Base-by-base conservation (phyloP, 352 stramenopile species). In the Globisporangium nagaii region DNA sequence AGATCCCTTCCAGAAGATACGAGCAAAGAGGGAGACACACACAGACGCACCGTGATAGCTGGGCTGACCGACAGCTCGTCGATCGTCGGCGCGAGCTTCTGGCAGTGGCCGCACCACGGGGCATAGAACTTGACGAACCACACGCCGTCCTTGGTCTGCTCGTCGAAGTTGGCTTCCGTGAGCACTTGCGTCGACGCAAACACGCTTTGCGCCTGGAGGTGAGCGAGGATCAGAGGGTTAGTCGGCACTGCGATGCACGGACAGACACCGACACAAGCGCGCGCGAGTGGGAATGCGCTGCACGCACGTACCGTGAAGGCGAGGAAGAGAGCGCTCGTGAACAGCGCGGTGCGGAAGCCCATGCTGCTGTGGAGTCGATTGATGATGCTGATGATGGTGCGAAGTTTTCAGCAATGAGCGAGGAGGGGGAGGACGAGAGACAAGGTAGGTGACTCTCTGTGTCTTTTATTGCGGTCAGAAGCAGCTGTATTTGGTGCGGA, bases 61-160 rank as follows among this genome's bases (percentile, higher is more conserved):
- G 70, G 35, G 41, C 82, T 59, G 31, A 66, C 53, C 15, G 81
- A 65, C 44, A 92, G 53, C 54, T 79, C 62, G 40, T 86, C 75
- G 56, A 88, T 83, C 19, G 77, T 58, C 0, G 79, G 79, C 28
- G 79, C 77, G 39, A 93, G 65, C 44, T 86, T 84, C 73, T 93
- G 85, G 67, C 84, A 93, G 62, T 93, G 84, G 19, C 77, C 73
- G 57, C 84, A 93, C 84, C 84, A 93, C 10, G 84, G 84, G 34
- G 84, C 81, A 62, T 91, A 93, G 63, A 93, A 93, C 65, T 93
- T 88, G 64, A 91, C 53, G 44, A 91, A 76, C 81, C 81, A 90
- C 39, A 84, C 71, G 53, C 69, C 60, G 27, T 62, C 42, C 42
- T 69, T 62, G 11, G 75, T 91, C 50, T 79, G 58, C 25, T 74